These are phyloP conservation scores for Eucalyptus caleyi DNA, from an alignment of 345 rosid genomes.

Conservation along the genomic window DNA sequence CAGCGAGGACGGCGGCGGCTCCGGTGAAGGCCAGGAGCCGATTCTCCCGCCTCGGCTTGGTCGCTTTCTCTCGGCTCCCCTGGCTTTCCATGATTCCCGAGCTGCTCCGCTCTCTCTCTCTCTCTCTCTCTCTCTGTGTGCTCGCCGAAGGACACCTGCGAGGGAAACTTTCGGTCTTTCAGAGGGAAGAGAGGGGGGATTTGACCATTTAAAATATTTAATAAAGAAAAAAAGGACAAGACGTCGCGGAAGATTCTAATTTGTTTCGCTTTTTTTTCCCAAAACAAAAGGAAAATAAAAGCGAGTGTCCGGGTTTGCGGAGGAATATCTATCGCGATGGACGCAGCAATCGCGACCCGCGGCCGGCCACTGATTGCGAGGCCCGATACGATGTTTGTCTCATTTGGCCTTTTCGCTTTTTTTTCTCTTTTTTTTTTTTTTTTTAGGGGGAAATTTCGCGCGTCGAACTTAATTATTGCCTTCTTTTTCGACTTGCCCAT, in stretches of 20 bases:
- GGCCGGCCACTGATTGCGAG: neutral
- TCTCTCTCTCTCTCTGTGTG: neutral
- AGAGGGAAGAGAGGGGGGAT: neutral
- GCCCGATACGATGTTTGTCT: neutral
- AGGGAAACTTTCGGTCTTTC: slow-evolving; percentile 7
- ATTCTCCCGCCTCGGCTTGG: slow-evolving; percentile 23
- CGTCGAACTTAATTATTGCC: neutral
- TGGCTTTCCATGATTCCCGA: neutral
- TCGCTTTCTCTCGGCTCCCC: slow-evolving; percentile 11
- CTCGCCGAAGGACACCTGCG: slow-evolving; percentile 14
- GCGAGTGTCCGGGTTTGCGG: neutral
- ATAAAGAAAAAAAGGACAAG: neutral
- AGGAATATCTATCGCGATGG: neutral
- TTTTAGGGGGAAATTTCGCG: neutral
- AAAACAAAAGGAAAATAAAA: neutral
- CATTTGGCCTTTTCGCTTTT: neutral
- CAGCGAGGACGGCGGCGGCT: slow-evolving; percentile 52
- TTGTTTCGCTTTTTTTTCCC: neutral
- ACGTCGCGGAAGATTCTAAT: neutral
- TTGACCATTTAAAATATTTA: neutral
- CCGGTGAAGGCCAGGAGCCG: slow-evolving; percentile 58
- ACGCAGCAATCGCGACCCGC: neutral
- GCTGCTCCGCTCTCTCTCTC: neutral
- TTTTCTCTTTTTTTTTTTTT: neutral
- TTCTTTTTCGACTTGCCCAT: neutral